Evolutionary conservation across 1,139 yeast genomes (phyloP).

Genomic region (Spathaspora sp.): DNA sequence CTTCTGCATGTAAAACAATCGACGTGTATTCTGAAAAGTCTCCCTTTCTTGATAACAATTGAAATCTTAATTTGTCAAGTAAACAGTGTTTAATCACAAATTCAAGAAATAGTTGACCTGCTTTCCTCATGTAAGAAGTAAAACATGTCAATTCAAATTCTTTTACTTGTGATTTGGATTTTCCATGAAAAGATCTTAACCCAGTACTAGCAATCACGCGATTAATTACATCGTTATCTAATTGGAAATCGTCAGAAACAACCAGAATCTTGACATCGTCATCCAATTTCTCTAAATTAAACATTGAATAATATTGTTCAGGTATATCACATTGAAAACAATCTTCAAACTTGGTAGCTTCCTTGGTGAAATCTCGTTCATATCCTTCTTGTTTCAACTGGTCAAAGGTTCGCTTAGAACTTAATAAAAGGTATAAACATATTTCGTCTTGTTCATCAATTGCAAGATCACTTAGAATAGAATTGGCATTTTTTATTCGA

Average conservation of each 20-base stretch:
- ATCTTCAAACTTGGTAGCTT: slow-evolving; percentile 19
- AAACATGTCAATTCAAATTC: slow-evolving; percentile 50
- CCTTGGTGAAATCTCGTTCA: slow-evolving; percentile 22
- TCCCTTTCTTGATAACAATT: slow-evolving; percentile 7
- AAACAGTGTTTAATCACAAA: slow-evolving; percentile 18
- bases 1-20: slow-evolving; percentile 35
- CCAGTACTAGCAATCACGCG: slow-evolving; percentile 48
- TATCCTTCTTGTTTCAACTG: slow-evolving; percentile 13
- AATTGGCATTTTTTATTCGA: slow-evolving; percentile 34
- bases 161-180: slow-evolving; percentile 7
- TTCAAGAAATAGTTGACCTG: slow-evolving; percentile 40
- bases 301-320: slow-evolving; percentile 11
- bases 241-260: slow-evolving; percentile 19
- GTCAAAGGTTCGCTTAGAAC: slow-evolving; percentile 21
- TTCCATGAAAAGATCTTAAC: slow-evolving; percentile 25
- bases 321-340: slow-evolving; percentile 33
- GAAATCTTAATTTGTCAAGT: slow-evolving; percentile 12
- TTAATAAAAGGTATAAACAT: slow-evolving; percentile 28
- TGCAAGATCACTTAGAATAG: slow-evolving; percentile 28
- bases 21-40: slow-evolving; percentile 7
- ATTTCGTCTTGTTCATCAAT: slow-evolving; percentile 21
- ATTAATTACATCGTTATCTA: slow-evolving; percentile 18
- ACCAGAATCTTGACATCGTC: slow-evolving; percentile 17
- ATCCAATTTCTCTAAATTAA: slow-evolving; percentile 15
- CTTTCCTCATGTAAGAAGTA: slow-evolving; percentile 47